Evolutionary conservation across 169 alveolate genomes (phyloP).

Genomic region (Cryptosporidium sp.): DNA sequence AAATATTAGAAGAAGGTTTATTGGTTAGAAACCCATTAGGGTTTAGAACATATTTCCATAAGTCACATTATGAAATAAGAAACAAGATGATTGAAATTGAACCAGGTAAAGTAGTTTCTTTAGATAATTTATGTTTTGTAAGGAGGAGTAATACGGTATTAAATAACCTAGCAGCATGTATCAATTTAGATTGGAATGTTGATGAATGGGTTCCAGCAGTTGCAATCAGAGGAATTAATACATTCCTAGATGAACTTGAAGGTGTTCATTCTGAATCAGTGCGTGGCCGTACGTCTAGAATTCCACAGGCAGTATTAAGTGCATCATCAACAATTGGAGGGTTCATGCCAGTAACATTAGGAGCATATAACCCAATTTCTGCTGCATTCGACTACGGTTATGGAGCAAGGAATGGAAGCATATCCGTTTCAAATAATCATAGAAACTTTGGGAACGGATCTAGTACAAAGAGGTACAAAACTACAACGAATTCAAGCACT

Average conservation of each 20-base stretch:
- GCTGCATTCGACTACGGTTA: conserved; percentile 72
- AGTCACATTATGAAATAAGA: conserved; percentile 63
- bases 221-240: conserved; percentile 72
- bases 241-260: conserved; percentile 68
- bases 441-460: conserved; percentile 18
- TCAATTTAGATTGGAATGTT: conserved; percentile 73
- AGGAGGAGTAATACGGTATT: conserved; percentile 46
- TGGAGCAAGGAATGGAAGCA: conserved; percentile 34
- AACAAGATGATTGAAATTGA: conserved; percentile 70
- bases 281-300: conserved; percentile 69
- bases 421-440: conserved; percentile 38
- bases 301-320: conserved; percentile 69
- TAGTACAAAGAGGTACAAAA: conserved; percentile 41
- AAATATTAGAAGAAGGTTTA: conserved; percentile 67
- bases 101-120: conserved; percentile 66
- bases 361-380: conserved; percentile 74
- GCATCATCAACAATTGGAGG: conserved; percentile 73
- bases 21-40: conserved; percentile 67
- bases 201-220: conserved; percentile 76
- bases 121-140: conserved; percentile 68
- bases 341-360: conserved; percentile 73
- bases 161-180: conserved; percentile 61
- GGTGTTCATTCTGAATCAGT: conserved; percentile 56
- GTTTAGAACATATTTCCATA: conserved; percentile 67
- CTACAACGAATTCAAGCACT: conserved; percentile 28